A percentile compares a stretch with the other conserved stretches of the same genome.
These are phyloP conservation scores for Euphrasia arctica DNA, from an alignment of 305 asterid genomes.

Conservation along the genomic window DNA sequence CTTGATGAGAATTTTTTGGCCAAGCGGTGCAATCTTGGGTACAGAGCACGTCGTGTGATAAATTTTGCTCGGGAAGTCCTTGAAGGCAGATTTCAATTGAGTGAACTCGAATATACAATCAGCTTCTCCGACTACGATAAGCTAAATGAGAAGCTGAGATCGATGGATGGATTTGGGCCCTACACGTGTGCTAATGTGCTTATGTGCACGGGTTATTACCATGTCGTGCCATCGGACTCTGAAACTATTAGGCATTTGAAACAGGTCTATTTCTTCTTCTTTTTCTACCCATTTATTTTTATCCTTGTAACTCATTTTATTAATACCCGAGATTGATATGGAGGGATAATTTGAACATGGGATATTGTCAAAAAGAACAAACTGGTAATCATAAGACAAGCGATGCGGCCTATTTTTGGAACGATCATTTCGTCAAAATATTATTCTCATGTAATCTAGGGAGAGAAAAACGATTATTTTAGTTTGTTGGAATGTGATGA, in stretches of 20 bases:
- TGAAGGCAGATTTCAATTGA: constrained; percentile 54
- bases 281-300: background rate
- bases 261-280: constrained; percentile 40
- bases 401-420: no score
- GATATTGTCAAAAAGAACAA: no score
- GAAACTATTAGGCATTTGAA: constrained; percentile 78
- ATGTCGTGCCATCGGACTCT: constrained; percentile 80
- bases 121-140: constrained; percentile 43
- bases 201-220: constrained; percentile 87
- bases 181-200: constrained; percentile 81
- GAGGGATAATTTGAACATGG: background rate
- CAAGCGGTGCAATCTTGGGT: constrained; percentile 68
- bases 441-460: background rate
- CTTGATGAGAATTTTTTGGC: constrained; percentile 56
- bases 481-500: no score
- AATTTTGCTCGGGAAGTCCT: constrained; percentile 60
- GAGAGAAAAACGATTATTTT: background rate
- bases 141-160: constrained; percentile 54
- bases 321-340: background rate
- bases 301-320: background rate
- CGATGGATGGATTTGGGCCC: constrained; percentile 76
- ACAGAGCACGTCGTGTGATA: constrained; percentile 70
- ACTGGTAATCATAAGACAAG: no score
- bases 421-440: background rate
- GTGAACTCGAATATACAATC: constrained; percentile 47